Conservation (phyloP, 2,329 filamentous ascomycete genomes). For the Tothia fuscella region DNA sequence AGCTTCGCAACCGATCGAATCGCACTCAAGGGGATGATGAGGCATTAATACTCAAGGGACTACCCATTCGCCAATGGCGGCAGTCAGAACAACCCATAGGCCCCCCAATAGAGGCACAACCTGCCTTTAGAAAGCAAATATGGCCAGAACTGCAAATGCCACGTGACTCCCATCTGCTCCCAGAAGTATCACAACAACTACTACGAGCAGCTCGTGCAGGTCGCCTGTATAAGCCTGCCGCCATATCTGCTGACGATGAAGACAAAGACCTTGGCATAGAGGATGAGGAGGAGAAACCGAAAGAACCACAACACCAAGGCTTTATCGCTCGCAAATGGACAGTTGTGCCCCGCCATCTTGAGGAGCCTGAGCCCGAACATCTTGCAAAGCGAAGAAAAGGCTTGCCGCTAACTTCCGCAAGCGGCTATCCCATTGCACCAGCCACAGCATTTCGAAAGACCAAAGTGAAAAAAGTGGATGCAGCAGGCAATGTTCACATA, state of each 20-base stretch:
- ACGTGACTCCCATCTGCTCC: conserved; percentile 66
- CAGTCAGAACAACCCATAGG: conserved; percentile 53
- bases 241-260: conserved; percentile 40
- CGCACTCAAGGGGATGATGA: conserved; percentile 49
- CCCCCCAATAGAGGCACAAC: conserved; percentile 47
- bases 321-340: conserved; percentile 48
- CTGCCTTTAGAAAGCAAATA: conserved; percentile 46
- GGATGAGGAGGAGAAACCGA: conserved; percentile 27
- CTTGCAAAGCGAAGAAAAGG: conserved; percentile 51
- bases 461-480: conserved; percentile 66
- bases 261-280: conserved; percentile 25
- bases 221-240: conserved; percentile 59
- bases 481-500: conserved; percentile 65
- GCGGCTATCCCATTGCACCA: conserved; percentile 22
- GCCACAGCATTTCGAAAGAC: conserved; percentile 54
- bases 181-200: conserved; percentile 69
- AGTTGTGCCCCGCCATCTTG: conserved; percentile 42
- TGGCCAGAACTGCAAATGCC: conserved; percentile 84
- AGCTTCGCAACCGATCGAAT: conserved; percentile 26
- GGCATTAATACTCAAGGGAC: conserved; percentile 47
- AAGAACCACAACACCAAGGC: conserved; percentile 18
- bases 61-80: conserved; percentile 86
- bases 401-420: conserved; percentile 40
- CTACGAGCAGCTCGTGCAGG: conserved; percentile 71
- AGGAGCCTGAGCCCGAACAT: conserved; percentile 48